Evolutionary conservation across 495 filamentous ascomycete species (phyloP).

Genomic region (Lophiotrema nucula): DNA sequence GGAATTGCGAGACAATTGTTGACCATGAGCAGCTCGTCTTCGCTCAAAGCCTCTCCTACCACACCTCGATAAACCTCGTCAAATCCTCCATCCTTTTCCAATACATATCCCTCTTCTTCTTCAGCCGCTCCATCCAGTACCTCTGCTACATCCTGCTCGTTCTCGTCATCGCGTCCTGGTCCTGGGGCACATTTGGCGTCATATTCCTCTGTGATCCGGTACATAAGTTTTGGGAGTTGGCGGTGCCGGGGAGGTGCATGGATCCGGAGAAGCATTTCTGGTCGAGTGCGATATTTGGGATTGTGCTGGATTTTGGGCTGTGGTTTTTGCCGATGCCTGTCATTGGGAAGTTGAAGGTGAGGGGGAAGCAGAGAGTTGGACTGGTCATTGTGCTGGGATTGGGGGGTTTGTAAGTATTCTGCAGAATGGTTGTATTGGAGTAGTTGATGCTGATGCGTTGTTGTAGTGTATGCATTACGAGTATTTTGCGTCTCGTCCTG

Average conservation of each 20-base stretch:
- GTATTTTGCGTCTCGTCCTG: constrained; percentile 28
- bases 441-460: not conserved
- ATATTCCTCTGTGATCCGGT: constrained; percentile 37
- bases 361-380: constrained; percentile 47
- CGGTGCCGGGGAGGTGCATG: constrained; percentile 32
- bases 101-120: constrained; percentile 37
- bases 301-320: constrained; percentile 34
- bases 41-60: constrained; percentile 36
- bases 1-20: no score
- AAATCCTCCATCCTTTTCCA: constrained; percentile 41
- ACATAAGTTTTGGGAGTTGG: constrained; percentile 36
- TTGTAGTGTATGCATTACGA: constrained; percentile 34
- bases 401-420: constrained; percentile 46
- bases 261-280: constrained; percentile 32
- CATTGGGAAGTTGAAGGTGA: constrained; percentile 32
- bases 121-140: not conserved
- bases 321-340: constrained; percentile 39
- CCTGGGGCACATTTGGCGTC: constrained; percentile 37
- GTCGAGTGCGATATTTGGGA: constrained; percentile 32
- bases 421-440: no score
- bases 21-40: constrained; percentile 31
- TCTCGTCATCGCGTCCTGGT: constrained; percentile 19
- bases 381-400: constrained; percentile 57
- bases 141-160: constrained; percentile 31
- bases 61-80: constrained; percentile 34